Percentiles rank a stretch among this genome's conserved stretches.
Evolutionary conservation across 2,329 filamentous ascomycete species (phyloP).

Genomic region (Alternaria novae-zelandiae): DNA sequence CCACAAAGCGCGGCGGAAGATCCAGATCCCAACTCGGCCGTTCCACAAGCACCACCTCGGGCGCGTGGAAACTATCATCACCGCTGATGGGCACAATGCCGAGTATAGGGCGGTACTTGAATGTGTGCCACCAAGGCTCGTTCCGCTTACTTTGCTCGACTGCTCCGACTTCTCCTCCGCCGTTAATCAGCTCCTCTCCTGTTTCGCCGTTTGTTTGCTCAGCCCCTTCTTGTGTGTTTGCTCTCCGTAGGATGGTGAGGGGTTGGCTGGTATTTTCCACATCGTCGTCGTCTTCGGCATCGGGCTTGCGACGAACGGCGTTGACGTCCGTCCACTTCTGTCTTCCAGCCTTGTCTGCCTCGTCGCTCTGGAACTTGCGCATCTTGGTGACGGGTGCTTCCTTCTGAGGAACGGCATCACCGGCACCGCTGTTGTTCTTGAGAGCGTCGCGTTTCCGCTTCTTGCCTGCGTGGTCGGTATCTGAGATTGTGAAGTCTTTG

Average conservation of each 20-base stretch:
- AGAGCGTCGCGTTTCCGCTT: constrained; percentile 39
- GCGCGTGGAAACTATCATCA: constrained; percentile 48
- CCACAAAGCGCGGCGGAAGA: constrained; percentile 69
- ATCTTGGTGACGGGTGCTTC: constrained; percentile 56
- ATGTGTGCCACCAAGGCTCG: constrained; percentile 75
- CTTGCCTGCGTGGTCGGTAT: constrained; percentile 24
- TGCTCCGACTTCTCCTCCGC: constrained; percentile 23
- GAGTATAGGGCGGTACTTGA: constrained; percentile 93
- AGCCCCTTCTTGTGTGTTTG: constrained; percentile 24
- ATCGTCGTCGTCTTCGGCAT: constrained; percentile 27
- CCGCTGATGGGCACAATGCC: constrained; percentile 67
- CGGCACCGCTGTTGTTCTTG: constrained; percentile 60
- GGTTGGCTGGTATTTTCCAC: constrained; percentile 41
- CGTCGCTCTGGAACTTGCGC: constrained; percentile 53
- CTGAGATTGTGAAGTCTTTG: constrained; percentile 63
- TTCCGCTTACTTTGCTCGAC: constrained; percentile 24
- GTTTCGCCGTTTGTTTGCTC: constrained; percentile 23
- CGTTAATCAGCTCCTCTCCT: constrained; percentile 10
- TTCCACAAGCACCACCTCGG: constrained; percentile 89
- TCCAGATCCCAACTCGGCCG: constrained; percentile 84
- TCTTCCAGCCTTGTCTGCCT: constrained; percentile 38
- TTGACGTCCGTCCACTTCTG: constrained; percentile 39
- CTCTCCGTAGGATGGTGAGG: constrained; percentile 35
- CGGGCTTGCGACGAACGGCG: constrained; percentile 32
- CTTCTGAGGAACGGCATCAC: constrained; percentile 58